A percentile compares a stretch with the other conserved stretches of the same genome.
These are phyloP conservation scores for Naganishia onofrii DNA, from an alignment of 768 basidiomycete species.

Conservation along the genomic window DNA sequence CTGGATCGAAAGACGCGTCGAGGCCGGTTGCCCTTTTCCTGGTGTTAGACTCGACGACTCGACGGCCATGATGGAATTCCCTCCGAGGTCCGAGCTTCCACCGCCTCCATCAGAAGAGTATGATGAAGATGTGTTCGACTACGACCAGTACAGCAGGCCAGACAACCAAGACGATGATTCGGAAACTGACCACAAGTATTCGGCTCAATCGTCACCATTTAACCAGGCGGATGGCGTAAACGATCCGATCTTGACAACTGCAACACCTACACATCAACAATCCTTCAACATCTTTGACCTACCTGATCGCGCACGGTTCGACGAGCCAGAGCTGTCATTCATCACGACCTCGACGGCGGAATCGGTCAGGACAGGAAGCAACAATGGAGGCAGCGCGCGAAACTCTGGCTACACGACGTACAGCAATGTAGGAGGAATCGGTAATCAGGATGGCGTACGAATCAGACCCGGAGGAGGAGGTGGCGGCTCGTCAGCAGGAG, in stretches of 20 bases:
- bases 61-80: background rate
- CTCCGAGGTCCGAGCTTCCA: background rate
- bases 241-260: background rate
- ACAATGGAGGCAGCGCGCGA: constrained; percentile 35
- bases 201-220: background rate
- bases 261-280: background rate
- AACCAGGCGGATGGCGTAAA: background rate
- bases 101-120: background rate
- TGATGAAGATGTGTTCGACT: constrained; percentile 8
- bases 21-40: no score
- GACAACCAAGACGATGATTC: background rate
- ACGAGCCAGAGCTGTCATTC: constrained; percentile 40
- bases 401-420: constrained; percentile 42
- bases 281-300: constrained; percentile 10
- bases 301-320: constrained; percentile 11
- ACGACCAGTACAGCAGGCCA: constrained; percentile 6
- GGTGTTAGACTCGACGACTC: no score
- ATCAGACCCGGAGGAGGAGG: constrained; percentile 38
- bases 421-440: constrained; percentile 6
- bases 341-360: constrained; percentile 42
- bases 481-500: constrained; percentile 37
- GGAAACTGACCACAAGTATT: background rate
- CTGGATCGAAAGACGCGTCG: no score
- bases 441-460: constrained; percentile 26
- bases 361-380: constrained; percentile 38